phyloP scores from a whole-genome alignment of 2,329 filamentous ascomycete species.

The Paecilomyces dactylethromorphus region DNA sequence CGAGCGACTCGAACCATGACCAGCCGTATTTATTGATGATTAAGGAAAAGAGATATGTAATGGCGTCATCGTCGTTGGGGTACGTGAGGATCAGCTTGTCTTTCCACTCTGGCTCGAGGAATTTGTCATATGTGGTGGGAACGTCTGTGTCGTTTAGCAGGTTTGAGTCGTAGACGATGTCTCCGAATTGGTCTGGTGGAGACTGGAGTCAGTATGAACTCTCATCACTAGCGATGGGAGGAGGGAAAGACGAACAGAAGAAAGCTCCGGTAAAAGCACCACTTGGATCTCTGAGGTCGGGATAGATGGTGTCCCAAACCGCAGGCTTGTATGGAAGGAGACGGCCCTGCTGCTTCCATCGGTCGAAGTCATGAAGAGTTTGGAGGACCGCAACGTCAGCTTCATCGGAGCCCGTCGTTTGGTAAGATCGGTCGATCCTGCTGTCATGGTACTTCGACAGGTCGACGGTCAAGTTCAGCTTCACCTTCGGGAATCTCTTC shows the following conservation, averaged over 20 bases:
- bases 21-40: constrained; percentile 38
- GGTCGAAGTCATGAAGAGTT: constrained; percentile 35
- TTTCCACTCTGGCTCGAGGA: constrained; percentile 46
- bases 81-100: constrained; percentile 50
- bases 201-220: background rate
- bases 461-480: no score
- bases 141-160: constrained; percentile 27
- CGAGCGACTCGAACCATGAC: constrained; percentile 43
- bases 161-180: constrained; percentile 30
- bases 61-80: constrained; percentile 53
- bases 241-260: constrained; percentile 17
- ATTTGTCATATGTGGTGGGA: constrained; percentile 38
- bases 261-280: constrained; percentile 39
- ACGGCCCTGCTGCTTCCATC: constrained; percentile 44
- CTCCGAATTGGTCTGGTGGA: constrained; percentile 19
- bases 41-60: constrained; percentile 41
- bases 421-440: no score
- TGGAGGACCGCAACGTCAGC: no score
- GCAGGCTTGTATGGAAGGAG: constrained; percentile 45
- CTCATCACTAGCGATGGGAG: background rate
- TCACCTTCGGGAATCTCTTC: no score
- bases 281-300: constrained; percentile 35
- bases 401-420: no score
- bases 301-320: constrained; percentile 27
- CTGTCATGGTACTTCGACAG: no score